Conservation (phyloP, 2,329 filamentous ascomycete species). For the Macrophomina phaseolina region DNA sequence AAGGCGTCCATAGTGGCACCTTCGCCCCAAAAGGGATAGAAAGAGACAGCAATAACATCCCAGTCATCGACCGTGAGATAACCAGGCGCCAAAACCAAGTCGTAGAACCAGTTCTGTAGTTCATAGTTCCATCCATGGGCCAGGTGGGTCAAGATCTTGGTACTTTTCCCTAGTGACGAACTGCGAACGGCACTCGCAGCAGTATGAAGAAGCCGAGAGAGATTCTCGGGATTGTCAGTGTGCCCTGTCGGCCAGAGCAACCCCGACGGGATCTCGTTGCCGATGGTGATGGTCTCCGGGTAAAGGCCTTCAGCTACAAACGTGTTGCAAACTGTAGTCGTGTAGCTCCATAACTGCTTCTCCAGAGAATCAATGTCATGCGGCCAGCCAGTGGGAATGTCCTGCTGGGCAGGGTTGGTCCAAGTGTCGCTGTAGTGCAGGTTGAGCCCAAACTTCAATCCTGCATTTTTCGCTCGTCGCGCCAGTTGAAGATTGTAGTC, state of each 20-base stretch:
- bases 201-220: conserved; percentile 68
- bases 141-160: conserved; percentile 75
- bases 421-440: conserved; percentile 73
- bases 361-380: conserved; percentile 63
- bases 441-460: conserved; percentile 66
- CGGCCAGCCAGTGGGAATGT: conserved; percentile 69
- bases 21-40: conserved; percentile 73
- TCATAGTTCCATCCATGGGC: conserved; percentile 77
- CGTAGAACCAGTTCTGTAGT: conserved; percentile 71
- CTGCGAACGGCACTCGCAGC: conserved; percentile 69
- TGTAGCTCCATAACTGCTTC: conserved; percentile 72
- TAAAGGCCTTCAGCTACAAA: conserved; percentile 63
- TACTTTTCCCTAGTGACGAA: conserved; percentile 60
- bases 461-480: conserved; percentile 66
- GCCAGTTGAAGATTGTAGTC: conserved; percentile 73
- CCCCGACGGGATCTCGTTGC: conserved; percentile 74
- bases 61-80: conserved; percentile 62
- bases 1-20: conserved; percentile 65
- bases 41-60: conserved; percentile 74
- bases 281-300: conserved; percentile 71
- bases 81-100: conserved; percentile 55
- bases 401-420: conserved; percentile 67
- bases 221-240: conserved; percentile 58
- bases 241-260: conserved; percentile 71
- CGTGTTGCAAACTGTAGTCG: conserved; percentile 63